Conservation (phyloP, 2,329 filamentous ascomycete genomes). For the Zarea fungicola region DNA sequence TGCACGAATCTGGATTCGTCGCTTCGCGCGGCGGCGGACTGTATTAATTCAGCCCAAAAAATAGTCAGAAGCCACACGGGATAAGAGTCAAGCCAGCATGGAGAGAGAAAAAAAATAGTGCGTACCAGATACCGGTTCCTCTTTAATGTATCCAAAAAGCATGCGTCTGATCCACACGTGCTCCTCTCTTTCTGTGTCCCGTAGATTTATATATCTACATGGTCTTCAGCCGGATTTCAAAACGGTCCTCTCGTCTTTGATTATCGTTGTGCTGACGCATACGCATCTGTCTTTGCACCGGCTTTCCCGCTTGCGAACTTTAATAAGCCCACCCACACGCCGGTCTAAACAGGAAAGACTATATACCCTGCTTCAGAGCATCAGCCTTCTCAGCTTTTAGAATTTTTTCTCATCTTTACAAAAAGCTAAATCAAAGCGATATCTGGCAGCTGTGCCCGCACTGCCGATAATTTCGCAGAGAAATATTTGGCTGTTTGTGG, state of each 20-base stretch:
- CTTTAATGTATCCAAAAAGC: conserved; percentile 3
- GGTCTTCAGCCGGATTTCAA: neutral
- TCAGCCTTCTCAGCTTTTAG: neutral
- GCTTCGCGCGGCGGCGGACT: conserved; percentile 5
- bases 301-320: conserved; percentile 4
- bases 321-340: too few species aligned
- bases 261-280: neutral
- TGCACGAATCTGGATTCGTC: conserved; percentile 5
- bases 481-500: neutral
- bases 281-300: neutral
- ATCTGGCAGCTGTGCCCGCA: neutral
- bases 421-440: neutral
- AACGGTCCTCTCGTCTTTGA: too few species aligned
- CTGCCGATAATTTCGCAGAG: neutral
- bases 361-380: neutral
- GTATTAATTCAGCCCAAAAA: neutral
- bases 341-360: too few species aligned
- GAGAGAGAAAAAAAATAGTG: conserved; percentile 1
- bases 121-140: neutral
- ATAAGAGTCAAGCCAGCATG: neutral
- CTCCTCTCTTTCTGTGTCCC: neutral
- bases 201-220: conserved; percentile 6
- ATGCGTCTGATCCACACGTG: conserved; percentile 9
- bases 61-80: neutral
- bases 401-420: neutral